Conservation (phyloP, 495 filamentous ascomycete species). For the Penicillium odoratum region DNA sequence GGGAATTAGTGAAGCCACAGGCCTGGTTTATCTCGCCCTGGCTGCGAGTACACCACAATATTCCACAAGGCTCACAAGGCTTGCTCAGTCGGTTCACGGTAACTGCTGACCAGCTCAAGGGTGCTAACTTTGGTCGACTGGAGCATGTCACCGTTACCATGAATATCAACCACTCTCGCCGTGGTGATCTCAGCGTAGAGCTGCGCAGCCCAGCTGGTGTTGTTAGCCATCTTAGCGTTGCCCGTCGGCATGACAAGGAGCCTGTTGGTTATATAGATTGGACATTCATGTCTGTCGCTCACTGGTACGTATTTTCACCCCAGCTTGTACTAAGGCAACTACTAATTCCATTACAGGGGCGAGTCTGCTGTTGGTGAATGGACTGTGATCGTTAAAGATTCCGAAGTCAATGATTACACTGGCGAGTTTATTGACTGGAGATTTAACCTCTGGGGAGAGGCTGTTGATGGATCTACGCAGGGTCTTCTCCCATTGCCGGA, state of each 20-base stretch:
- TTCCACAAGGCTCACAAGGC: constrained; percentile 84
- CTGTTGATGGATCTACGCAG: constrained; percentile 70
- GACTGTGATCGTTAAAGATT: constrained; percentile 90
- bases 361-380: constrained; percentile 85
- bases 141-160: constrained; percentile 98
- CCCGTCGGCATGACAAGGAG: constrained; percentile 63
- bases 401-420: constrained; percentile 67
- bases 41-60: constrained; percentile 80
- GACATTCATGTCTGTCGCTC: constrained; percentile 98
- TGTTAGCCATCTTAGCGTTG: constrained; percentile 78
- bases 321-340: not conserved
- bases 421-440: constrained; percentile 91
- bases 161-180: constrained; percentile 83
- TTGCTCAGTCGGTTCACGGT: constrained; percentile 76
- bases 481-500: constrained; percentile 76
- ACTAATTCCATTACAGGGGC: constrained; percentile 58
- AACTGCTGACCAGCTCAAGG: constrained; percentile 69
- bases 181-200: constrained; percentile 92
- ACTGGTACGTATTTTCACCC: constrained; percentile 67
- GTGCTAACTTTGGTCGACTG: constrained; percentile 79
- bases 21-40: constrained; percentile 93
- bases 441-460: constrained; percentile 90
- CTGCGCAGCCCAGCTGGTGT: constrained; percentile 80
- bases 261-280: constrained; percentile 83
- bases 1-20: constrained; percentile 92